Evolutionary conservation across 2,329 filamentous ascomycete species (phyloP).

Genomic region (Sordariomycetes sp.): DNA sequence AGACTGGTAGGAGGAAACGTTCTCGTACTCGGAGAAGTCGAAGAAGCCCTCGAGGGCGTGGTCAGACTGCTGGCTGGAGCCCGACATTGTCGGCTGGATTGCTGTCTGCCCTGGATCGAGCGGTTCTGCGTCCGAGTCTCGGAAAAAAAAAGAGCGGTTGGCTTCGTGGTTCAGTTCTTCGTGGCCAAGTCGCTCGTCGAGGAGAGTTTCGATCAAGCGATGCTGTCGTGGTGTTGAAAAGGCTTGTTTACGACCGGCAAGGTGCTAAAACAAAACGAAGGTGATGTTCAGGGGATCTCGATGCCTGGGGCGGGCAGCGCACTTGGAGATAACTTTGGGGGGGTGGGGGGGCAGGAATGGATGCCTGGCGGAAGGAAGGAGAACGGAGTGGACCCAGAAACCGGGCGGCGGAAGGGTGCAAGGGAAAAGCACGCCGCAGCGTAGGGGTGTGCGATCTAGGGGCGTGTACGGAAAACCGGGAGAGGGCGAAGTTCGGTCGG

Average conservation of each 20-base stretch:
- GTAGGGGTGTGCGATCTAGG: not conserved
- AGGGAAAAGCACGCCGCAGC: not conserved
- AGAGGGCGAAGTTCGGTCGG: not conserved
- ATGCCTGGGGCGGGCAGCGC: not conserved
- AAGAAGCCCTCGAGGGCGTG: conserved; percentile 40
- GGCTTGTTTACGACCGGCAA: not conserved
- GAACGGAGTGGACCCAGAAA: not conserved
- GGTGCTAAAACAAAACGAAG: not conserved
- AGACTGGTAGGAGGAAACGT: conserved; percentile 40
- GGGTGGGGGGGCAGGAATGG: not conserved
- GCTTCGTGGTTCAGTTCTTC: not conserved
- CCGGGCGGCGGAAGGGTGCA: not conserved
- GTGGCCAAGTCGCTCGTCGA: not conserved
- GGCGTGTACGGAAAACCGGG: not conserved
- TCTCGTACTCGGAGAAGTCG: conserved; percentile 51
- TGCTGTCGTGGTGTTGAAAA: not conserved
- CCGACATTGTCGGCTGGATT: conserved; percentile 18
- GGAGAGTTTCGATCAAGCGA: not conserved
- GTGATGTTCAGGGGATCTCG: not conserved
- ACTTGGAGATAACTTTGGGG: conserved; percentile 2
- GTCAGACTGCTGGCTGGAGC: conserved; percentile 29
- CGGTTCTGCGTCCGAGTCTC: not conserved
- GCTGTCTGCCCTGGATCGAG: not conserved
- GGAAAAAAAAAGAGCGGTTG: not conserved
- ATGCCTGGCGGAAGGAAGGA: conserved; percentile 5